Conservation (phyloP, 768 basidiomycete species). For the Boletus reticuloceps region DNA sequence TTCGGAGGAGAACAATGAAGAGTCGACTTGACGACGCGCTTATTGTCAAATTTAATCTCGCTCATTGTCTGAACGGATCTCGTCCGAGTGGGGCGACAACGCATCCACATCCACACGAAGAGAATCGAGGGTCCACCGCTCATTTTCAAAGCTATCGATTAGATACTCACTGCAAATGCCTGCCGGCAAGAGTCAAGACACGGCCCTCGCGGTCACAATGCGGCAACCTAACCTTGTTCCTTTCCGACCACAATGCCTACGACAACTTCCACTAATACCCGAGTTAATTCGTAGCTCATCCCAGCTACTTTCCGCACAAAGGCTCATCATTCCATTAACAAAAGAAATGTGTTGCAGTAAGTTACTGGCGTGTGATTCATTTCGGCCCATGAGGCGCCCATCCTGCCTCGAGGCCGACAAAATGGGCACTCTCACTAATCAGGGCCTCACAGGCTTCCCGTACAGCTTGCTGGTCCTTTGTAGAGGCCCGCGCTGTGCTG, state of each 20-base stretch:
- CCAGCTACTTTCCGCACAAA: not conserved
- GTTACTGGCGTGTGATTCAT: not conserved
- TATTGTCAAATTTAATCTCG: no score
- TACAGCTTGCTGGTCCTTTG: not conserved
- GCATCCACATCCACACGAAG: no score
- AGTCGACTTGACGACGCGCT: not conserved
- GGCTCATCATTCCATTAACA: not conserved
- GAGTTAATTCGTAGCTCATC: no score
- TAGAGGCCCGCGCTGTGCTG: constrained; percentile 14
- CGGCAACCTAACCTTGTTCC: not conserved
- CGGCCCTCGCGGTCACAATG: not conserved
- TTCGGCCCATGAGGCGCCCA: constrained; percentile 6
- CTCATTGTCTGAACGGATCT: no score
- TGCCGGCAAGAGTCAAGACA: no score
- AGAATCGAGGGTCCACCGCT: no score
- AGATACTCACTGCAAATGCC: no score
- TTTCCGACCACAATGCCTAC: no score
- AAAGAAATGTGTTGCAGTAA: not conserved
- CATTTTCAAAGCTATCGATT: no score
- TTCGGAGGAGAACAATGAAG: not conserved
- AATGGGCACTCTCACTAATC: constrained; percentile 4
- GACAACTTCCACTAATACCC: no score
- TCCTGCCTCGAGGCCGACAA: constrained; percentile 15
- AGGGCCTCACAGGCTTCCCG: not conserved
- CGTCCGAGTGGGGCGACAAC: no score